phyloP scores from a whole-genome alignment of 805 yeast genomes.

The Hanseniaspora lachancei region DNA sequence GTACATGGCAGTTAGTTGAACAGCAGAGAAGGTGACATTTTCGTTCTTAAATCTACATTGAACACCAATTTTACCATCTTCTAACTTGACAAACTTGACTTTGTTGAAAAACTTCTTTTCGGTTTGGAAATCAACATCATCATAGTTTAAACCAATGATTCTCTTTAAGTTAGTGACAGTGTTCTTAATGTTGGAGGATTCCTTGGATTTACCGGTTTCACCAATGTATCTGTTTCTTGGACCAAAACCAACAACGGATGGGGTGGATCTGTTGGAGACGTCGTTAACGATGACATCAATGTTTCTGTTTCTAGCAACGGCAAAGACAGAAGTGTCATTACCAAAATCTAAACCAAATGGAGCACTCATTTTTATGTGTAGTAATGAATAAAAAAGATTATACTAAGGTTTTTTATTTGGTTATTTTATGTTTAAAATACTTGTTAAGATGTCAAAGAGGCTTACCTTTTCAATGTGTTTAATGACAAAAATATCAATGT shows the following conservation, averaged over 20 bases:
- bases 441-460: too few relatives aligned
- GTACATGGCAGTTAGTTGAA: conserved; percentile 91
- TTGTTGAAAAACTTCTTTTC: conserved; percentile 62
- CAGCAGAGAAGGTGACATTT: conserved; percentile 64
- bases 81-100: conserved; percentile 53
- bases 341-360: conserved; percentile 98
- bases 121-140: conserved; percentile 52
- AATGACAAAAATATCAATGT: too few relatives aligned
- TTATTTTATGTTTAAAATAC: neutral
- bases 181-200: conserved; percentile 90
- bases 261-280: conserved; percentile 95
- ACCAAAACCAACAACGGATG: conserved; percentile 85
- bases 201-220: conserved; percentile 91
- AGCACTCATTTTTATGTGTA: conserved; percentile 53
- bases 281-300: conserved; percentile 96
- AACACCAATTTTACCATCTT: conserved; percentile 66
- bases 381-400: neutral
- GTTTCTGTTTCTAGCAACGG: conserved; percentile 96
- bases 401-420: conserved; percentile 5
- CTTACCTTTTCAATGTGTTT: neutral
- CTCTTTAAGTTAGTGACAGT: conserved; percentile 92
- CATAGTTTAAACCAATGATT: conserved; percentile 63
- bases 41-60: conserved; percentile 76
- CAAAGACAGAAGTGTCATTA: conserved; percentile 83
- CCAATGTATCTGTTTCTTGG: conserved; percentile 80